Evolutionary conservation across 768 basidiomycete species (phyloP).

Genomic region (Russula abietina): DNA sequence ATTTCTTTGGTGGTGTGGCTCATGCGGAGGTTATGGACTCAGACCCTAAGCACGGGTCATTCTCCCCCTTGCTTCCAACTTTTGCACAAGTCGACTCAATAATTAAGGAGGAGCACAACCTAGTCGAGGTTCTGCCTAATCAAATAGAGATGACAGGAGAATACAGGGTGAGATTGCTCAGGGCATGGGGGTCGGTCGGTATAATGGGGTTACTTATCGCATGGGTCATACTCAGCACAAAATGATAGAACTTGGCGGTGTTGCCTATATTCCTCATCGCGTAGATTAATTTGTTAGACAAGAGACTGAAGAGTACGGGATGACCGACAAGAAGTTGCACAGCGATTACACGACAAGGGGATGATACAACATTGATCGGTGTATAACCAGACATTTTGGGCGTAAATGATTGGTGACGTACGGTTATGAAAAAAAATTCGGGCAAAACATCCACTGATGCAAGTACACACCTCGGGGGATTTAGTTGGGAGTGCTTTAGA

Average conservation of each 20-base stretch:
- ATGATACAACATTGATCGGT: slow-evolving; percentile 18
- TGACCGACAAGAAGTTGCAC: slow-evolving; percentile 4
- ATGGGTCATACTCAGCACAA: slow-evolving; percentile 8
- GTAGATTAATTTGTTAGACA: slow-evolving; percentile 2
- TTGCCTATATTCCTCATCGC: slow-evolving; percentile 1
- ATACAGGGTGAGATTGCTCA: background rate
- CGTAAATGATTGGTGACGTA: slow-evolving; percentile 6
- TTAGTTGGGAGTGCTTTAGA: slow-evolving; percentile 6
- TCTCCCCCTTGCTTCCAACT: background rate
- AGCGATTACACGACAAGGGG: slow-evolving; percentile 3
- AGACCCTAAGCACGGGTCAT: background rate
- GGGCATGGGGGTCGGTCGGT: slow-evolving; percentile 22
- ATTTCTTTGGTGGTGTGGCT: slow-evolving; percentile 74
- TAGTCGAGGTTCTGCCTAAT: slow-evolving; percentile 1
- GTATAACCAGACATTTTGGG: slow-evolving; percentile 10
- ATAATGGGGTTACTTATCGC: slow-evolving; percentile 15
- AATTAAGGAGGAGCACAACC: background rate
- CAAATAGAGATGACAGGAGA: slow-evolving; percentile 7
- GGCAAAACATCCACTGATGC: background rate
- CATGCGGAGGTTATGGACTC: slow-evolving; percentile 58
- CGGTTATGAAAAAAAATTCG: background rate
- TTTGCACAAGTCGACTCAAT: background rate
- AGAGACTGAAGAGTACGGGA: slow-evolving; percentile 9
- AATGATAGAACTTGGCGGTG: background rate
- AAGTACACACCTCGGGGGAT: background rate